Evolutionary conservation across 1,284 basidiomycete genomes (phyloP), one percentile per base, ranked within the genome.

Genomic region (Puccinia coronata): DNA sequence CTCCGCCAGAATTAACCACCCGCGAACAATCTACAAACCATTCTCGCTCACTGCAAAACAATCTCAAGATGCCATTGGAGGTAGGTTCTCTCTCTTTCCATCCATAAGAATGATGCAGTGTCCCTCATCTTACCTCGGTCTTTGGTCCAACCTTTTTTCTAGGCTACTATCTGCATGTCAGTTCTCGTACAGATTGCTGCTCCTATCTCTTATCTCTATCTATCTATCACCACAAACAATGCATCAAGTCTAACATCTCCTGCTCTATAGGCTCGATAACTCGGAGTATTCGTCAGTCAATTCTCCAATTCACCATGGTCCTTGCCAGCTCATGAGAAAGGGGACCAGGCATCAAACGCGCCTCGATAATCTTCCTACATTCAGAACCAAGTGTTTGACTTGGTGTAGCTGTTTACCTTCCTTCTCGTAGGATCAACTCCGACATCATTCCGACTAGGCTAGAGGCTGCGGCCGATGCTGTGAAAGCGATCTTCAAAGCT

Each of bases 391-490:
- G 61, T 8, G 14, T 41, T 65, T 41, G 36, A 39, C 41, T 59
- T 82, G 57, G 83, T 49, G 92, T 92, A 43, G 90, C 92, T 83
- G 55, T 1, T 83, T 78, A 43, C 67, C 51, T 67, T 49, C 18
- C 25, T 61, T 23, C n/a, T 55, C 25, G 34, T 12, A 53, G 80
- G 23, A 25, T 31, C 69, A 20, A 39, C 25, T 51, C 71, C 18
- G 34, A 51, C 18, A 59, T 65, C 18, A 39, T 76, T 83, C 83
- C 84, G 1, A 84, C 83, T 8, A 83, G 87, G 11, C 95, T 95
- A 86, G 92, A 93, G 77, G 94, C 96, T 0, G 96, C 98, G 87
- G 88, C 92, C 20, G 96, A 99, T 87, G 94, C 96, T 2, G 93
- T 96, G 82, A 95, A 91, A 83, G 91, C 92, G 81, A 90, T 98